Percentiles rank a stretch among this genome's conserved stretches.
These are phyloP conservation scores for Trichoderma endophyticum DNA, from an alignment of 2,329 filamentous ascomycete genomes.

Conservation along the genomic window DNA sequence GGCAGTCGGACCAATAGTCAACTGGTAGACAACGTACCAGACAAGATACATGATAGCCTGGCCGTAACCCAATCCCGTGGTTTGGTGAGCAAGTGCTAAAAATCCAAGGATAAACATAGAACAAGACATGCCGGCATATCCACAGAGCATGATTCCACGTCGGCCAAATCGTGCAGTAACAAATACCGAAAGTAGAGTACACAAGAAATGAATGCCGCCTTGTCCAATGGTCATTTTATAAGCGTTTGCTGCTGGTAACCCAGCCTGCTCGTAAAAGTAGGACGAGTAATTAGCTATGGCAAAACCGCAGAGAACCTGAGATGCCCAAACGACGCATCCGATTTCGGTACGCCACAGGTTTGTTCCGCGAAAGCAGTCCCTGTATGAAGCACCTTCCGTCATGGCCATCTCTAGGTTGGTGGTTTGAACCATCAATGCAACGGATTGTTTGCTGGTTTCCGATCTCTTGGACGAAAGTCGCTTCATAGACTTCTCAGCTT, in stretches of 20 bases:
- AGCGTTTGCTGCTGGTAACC: not conserved
- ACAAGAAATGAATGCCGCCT: not conserved
- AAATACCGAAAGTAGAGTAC: not conserved
- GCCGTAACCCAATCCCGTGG: not conserved
- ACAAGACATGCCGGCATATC: not conserved
- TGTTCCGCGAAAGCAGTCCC: not conserved
- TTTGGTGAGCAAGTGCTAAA: not conserved
- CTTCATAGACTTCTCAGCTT: constrained; percentile 16
- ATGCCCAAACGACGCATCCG: not conserved
- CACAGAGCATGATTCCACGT: not conserved
- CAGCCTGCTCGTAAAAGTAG: not conserved
- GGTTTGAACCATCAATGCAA: not conserved
- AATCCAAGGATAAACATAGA: not conserved
- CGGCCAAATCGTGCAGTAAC: not conserved
- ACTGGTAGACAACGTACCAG: not conserved
- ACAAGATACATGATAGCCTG: not conserved
- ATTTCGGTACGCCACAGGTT: not conserved
- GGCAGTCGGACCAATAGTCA: not conserved
- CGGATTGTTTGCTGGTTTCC: not conserved
- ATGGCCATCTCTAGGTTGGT: not conserved
- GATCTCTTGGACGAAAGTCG: not conserved
- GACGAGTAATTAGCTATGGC: not conserved
- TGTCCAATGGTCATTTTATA: not conserved
- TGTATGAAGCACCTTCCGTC: not conserved
- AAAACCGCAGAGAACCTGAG: not conserved